phyloP scores from a whole-genome alignment of 2,329 filamentous ascomycete genomes.

The Septoria linicola region DNA sequence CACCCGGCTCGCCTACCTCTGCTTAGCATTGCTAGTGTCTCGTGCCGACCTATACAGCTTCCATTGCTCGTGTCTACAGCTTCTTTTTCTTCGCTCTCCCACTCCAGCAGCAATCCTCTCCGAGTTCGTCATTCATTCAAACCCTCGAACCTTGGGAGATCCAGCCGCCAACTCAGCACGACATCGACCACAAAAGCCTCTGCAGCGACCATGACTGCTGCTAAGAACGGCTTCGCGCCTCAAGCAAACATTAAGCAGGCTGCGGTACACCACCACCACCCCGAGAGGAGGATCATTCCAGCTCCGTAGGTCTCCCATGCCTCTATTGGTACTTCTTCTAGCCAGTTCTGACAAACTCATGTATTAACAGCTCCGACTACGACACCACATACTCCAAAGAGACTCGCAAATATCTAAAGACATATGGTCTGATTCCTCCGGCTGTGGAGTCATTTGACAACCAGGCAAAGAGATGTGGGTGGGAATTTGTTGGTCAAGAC shows the following conservation, averaged over 20 bases:
- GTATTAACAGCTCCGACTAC: constrained; percentile 45
- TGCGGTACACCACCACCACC: constrained; percentile 32
- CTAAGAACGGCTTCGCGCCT: constrained; percentile 28
- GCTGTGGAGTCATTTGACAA: constrained; percentile 51
- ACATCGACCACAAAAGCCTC: constrained; percentile 12
- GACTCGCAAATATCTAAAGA: constrained; percentile 52
- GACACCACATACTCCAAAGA: constrained; percentile 51
- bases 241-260: constrained; percentile 38
- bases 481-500: background rate
- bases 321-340: background rate
- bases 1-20: constrained; percentile 6
- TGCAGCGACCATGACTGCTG: constrained; percentile 8
- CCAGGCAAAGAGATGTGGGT: constrained; percentile 52
- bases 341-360: too few relatives aligned
- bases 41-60: constrained; percentile 3
- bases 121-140: background rate
- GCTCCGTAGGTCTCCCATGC: constrained; percentile 25
- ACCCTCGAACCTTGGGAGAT: background rate
- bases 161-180: constrained; percentile 7
- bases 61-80: constrained; percentile 7
- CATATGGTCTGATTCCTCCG: constrained; percentile 55
- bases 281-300: constrained; percentile 35
- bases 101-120: constrained; percentile 1
- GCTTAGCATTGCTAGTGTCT: constrained; percentile 4
- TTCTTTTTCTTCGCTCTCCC: background rate